phyloP scores from a whole-genome alignment of 1,284 basidiomycete genomes.

The Cryptococcus sp. region DNA sequence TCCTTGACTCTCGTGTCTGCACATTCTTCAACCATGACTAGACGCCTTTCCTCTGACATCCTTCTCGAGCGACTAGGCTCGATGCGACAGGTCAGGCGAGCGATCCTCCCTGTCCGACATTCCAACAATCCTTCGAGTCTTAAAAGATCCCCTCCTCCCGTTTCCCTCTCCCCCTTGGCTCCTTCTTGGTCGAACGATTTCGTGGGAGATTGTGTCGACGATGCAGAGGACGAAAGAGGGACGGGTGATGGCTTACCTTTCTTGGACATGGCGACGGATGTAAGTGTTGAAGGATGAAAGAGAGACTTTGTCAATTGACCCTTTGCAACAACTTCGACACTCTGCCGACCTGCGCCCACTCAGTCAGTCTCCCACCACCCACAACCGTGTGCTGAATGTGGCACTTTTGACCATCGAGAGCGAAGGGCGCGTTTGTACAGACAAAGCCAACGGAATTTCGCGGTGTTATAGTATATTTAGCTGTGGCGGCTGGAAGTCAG shows the following conservation, averaged over 20 bases:
- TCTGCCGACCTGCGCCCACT: not conserved
- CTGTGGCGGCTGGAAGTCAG: not conserved
- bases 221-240: too few species aligned
- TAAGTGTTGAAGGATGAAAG: constrained; percentile 10
- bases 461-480: constrained; percentile 2
- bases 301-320: not conserved
- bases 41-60: too few species aligned
- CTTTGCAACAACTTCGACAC: not conserved
- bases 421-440: not conserved
- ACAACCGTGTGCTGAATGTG: not conserved
- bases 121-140: not conserved
- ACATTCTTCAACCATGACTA: too few species aligned
- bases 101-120: not conserved
- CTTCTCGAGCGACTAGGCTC: too few species aligned
- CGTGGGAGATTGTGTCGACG: not conserved
- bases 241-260: constrained; percentile 27
- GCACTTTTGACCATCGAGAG: not conserved
- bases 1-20: too few species aligned
- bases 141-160: not conserved
- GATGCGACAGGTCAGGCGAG: too few species aligned
- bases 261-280: constrained; percentile 30
- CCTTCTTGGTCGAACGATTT: not conserved
- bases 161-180: not conserved
- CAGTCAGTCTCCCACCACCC: not conserved
- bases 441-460: constrained; percentile 7